These are phyloP conservation scores for Phallus indusiatus DNA, from an alignment of 768 basidiomycete species.

Conservation along the genomic window DNA sequence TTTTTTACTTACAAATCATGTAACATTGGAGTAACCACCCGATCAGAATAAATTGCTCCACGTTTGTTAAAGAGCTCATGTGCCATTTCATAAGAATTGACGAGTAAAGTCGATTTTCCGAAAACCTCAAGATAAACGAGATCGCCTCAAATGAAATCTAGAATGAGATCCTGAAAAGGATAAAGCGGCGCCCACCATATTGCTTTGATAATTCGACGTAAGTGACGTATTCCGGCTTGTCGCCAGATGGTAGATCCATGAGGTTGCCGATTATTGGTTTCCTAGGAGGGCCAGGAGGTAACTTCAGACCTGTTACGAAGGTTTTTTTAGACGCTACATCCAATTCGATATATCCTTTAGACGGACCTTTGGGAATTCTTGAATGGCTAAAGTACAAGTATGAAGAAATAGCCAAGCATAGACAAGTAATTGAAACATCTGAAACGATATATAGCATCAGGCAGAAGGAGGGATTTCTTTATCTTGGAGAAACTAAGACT, in stretches of 20 bases:
- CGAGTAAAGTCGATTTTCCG: constrained; percentile 10
- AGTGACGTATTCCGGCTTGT: not conserved
- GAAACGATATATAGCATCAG: too few species aligned
- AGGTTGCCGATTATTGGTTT: not conserved
- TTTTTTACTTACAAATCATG: not conserved
- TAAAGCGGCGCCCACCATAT: not conserved
- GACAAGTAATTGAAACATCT: too few species aligned
- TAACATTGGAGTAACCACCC: constrained; percentile 8
- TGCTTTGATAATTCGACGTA: not conserved
- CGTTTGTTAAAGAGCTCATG: constrained; percentile 20
- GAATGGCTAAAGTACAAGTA: too few species aligned
- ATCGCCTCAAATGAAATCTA: constrained; percentile 1
- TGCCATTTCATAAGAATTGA: constrained; percentile 21
- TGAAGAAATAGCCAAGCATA: too few species aligned
- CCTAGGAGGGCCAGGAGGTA: not conserved
- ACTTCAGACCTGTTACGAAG: not conserved
- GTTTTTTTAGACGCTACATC: too few species aligned
- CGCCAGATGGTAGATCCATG: not conserved
- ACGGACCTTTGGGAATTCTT: too few species aligned
- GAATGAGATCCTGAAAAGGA: not conserved
- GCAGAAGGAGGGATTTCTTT: too few species aligned
- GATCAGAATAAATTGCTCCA: constrained; percentile 21
- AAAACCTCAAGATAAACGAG: constrained; percentile 4
- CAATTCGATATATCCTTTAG: too few species aligned
- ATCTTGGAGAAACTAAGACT: too few species aligned